phyloP scores from a whole-genome alignment of 1,284 basidiomycete genomes.

The Irpex rosettiformis region DNA sequence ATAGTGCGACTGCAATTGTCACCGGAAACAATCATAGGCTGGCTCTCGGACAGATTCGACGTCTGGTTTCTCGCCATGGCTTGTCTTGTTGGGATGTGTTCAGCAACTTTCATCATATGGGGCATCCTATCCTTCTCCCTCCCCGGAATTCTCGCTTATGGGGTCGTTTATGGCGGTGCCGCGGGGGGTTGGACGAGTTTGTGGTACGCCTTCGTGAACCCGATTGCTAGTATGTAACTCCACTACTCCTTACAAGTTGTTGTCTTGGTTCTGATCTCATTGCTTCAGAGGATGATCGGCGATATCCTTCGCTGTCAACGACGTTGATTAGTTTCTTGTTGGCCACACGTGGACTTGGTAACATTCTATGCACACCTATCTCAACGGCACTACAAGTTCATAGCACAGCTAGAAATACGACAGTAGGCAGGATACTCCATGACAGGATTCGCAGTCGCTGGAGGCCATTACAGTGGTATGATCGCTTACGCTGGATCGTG shows the following conservation, averaged over 20 bases:
- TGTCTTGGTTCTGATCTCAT: not conserved
- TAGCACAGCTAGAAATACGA: not conserved
- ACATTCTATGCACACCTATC: conserved; percentile 40
- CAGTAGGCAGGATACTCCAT: conserved; percentile 1
- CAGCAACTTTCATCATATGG: conserved; percentile 37
- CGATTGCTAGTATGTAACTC: conserved; percentile 26
- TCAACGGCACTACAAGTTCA: conserved; percentile 28
- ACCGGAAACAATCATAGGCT: conserved; percentile 31
- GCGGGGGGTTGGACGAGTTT: conserved; percentile 36
- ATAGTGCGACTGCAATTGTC: conserved; percentile 26
- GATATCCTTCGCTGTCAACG: conserved; percentile 29
- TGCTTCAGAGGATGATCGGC: conserved; percentile 34
- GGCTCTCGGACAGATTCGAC: conserved; percentile 33
- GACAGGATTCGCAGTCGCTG: conserved; percentile 32
- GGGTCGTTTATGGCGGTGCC: conserved; percentile 31
- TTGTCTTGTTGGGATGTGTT: conserved; percentile 26
- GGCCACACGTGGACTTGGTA: conserved; percentile 37
- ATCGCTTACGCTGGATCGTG: conserved; percentile 35
- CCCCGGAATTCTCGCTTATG: conserved; percentile 32
- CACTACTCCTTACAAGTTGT: not conserved
- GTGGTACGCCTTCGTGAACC: conserved; percentile 32
- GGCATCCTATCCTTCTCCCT: conserved; percentile 33
- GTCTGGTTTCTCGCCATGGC: conserved; percentile 33
- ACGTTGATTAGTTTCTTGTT: conserved; percentile 35
- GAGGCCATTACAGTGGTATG: conserved; percentile 31